phyloP scores from a whole-genome alignment of 2,329 filamentous ascomycete species.

The Aspergillus sp. region DNA sequence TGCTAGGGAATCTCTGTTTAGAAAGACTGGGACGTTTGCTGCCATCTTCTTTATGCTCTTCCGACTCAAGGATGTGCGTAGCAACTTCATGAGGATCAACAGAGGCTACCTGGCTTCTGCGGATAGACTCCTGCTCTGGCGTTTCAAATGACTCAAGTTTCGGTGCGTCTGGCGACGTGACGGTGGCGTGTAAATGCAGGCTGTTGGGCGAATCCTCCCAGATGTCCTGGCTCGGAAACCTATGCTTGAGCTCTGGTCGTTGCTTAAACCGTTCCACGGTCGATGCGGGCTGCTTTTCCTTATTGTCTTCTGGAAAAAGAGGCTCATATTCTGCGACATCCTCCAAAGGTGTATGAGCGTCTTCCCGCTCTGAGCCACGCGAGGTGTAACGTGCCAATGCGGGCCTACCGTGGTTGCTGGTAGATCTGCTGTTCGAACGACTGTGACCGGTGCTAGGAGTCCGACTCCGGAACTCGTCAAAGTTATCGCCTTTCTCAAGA shows the following conservation, averaged over 20 bases:
- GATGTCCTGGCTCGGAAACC: slow-evolving; percentile 90
- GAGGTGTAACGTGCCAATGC: slow-evolving; percentile 50
- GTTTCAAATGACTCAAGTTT: slow-evolving; percentile 39
- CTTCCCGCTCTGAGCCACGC: slow-evolving; percentile 44
- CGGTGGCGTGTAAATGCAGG: slow-evolving; percentile 67
- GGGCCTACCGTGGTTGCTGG: slow-evolving; percentile 55
- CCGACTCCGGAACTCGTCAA: slow-evolving; percentile 45
- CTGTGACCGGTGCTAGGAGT: slow-evolving; percentile 53
- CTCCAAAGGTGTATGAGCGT: slow-evolving; percentile 63
- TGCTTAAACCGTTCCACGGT: slow-evolving; percentile 51
- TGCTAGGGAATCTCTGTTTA: slow-evolving; percentile 75
- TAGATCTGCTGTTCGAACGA: slow-evolving; percentile 58
- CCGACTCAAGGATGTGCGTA: slow-evolving; percentile 27
- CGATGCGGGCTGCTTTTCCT: slow-evolving; percentile 47
- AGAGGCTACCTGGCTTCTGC: slow-evolving; percentile 35
- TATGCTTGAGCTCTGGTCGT: slow-evolving; percentile 51
- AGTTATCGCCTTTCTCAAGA: slow-evolving; percentile 56
- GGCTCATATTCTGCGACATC: slow-evolving; percentile 94
- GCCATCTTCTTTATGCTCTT: slow-evolving; percentile 12
- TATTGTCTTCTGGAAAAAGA: slow-evolving; percentile 72
- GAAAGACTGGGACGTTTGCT: slow-evolving; percentile 44
- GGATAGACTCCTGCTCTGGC: slow-evolving; percentile 44
- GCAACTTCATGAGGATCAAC: slow-evolving; percentile 30
- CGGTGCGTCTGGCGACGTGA: slow-evolving; percentile 68
- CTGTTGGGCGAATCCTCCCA: slow-evolving; percentile 96